Base-by-base conservation (phyloP, 225 moss, liverwort and hornwort species). In the Ulota crispa region DNA sequence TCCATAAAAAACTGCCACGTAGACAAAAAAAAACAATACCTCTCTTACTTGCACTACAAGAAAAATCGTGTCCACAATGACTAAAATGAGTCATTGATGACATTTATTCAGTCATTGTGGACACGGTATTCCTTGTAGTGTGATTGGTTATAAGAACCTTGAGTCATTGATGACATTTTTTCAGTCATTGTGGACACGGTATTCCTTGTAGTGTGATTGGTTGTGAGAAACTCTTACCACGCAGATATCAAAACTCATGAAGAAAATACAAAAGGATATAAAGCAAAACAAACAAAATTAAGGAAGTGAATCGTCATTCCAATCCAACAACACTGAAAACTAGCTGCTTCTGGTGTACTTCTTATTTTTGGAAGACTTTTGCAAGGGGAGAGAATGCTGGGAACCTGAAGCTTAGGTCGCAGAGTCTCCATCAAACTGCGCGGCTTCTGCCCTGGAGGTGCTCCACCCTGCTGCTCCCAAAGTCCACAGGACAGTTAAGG, bases 381-480 rank as follows among this genome's bases (percentile, higher is more conserved):
- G 50, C 18, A 50, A 50, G 18, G 50, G 18, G 39, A 47, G 18
- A 50, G 18, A 50, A 50, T 50, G 50, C 5, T 21, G 60, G 21
- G 53, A 55, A 90, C 90, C 86, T 90, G 90, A 82, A 90, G 88
- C 76, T 90, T 90, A 47, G 90, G 90, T 45, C 90, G 88, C 53
- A 88, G 82, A 36, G 90, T 88, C 71, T 88, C 90, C 82, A 90
- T 90, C 80, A 90, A 75, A 64, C 88, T 88, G 60, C 90, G 90
- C 45, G 90, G 77, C 82, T 90, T 90, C 80, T 90, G 90, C 78
- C 90, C 88, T 23, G 88, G 90, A 83, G 88, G 88, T 84, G 88
- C 88, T 88, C 88, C 88, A 68, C 90, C 88, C 90, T 90, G 90
- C 84, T 86, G 78, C 84, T 88, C 86, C 88, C 80, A 88, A 88